These are phyloP conservation scores for Tilletia indica DNA, from an alignment of 1,284 basidiomycete genomes.

Conservation along the genomic window DNA sequence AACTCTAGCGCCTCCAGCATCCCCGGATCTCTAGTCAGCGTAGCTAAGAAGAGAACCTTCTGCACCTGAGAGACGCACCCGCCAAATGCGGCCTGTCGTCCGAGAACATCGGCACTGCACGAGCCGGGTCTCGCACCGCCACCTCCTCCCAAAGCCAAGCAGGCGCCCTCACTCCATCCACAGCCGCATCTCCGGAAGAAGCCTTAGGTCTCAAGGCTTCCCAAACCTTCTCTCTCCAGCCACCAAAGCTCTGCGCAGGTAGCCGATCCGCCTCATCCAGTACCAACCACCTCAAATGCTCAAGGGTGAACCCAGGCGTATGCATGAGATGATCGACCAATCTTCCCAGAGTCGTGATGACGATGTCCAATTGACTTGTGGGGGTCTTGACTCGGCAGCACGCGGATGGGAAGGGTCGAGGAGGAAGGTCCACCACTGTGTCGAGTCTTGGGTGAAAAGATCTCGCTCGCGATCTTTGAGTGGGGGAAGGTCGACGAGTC, in stretches of 20 bases:
- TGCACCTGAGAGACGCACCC: slow-evolving; percentile 59
- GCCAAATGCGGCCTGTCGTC: slow-evolving; percentile 16
- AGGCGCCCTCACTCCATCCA: background rate
- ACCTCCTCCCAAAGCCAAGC: slow-evolving; percentile 8
- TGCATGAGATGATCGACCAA: slow-evolving; percentile 87
- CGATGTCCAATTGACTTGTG: slow-evolving; percentile 73
- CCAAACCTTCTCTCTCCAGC: slow-evolving; percentile 64
- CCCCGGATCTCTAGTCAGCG: slow-evolving; percentile 86
- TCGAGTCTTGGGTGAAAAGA: background rate
- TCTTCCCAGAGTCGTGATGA: slow-evolving; percentile 92
- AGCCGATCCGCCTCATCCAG: slow-evolving; percentile 97
- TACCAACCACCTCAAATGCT: slow-evolving; percentile 90
- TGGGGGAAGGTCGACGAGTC: slow-evolving; percentile 30
- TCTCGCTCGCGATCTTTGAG: no score
- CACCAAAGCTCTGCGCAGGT: slow-evolving; percentile 89
- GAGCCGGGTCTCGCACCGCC: background rate
- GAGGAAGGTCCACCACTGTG: background rate
- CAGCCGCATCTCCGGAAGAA: background rate
- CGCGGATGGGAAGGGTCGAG: background rate
- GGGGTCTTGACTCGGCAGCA: no score
- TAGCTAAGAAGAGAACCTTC: slow-evolving; percentile 97
- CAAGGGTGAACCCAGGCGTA: slow-evolving; percentile 81
- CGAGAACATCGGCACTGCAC: background rate
- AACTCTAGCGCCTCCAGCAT: slow-evolving; percentile 82
- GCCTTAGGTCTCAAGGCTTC: slow-evolving; percentile 17